Conservation (phyloP, 1,284 basidiomycete genomes). For the Xerocomus minutiporus region DNA sequence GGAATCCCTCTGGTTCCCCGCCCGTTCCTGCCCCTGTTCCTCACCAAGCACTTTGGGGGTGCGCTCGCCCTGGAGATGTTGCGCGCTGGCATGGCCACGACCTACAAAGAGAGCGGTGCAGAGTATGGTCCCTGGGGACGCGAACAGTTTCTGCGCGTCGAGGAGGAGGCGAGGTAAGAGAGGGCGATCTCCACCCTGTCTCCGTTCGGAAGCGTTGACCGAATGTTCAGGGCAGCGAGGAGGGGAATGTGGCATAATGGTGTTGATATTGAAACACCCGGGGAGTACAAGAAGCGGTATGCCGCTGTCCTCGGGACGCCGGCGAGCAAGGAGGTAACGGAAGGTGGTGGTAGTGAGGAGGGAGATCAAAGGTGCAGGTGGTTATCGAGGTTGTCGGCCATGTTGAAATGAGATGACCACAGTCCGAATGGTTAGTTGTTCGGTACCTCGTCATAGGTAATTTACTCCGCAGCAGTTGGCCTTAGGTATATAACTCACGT, state of each 20-base stretch:
- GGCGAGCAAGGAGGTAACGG: background rate
- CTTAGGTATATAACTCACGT: constrained; percentile 2
- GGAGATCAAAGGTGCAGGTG: background rate
- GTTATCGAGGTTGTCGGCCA: constrained; percentile 6
- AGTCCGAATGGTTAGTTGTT: too few species aligned
- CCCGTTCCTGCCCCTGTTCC: constrained; percentile 44
- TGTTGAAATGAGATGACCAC: constrained; percentile 4
- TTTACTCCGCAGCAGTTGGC: background rate
- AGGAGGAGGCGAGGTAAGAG: constrained; percentile 66
- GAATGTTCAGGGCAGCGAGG: constrained; percentile 42
- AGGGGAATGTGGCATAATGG: constrained; percentile 73
- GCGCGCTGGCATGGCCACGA: constrained; percentile 66
- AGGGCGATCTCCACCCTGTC: background rate
- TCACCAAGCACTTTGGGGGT: constrained; percentile 46
- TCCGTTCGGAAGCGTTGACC: background rate
- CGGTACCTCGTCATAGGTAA: too few species aligned
- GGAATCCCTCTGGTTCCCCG: constrained; percentile 49
- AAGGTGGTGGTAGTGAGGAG: too few species aligned
- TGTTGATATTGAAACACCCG: constrained; percentile 58
- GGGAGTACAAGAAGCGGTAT: constrained; percentile 74
- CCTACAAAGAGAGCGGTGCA: constrained; percentile 73
- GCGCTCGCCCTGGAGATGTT: constrained; percentile 73
- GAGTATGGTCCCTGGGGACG: constrained; percentile 71
- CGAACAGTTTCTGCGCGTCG: constrained; percentile 54
- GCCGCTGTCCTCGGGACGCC: constrained; percentile 29